Base-by-base conservation (phyloP, 768 basidiomycete genomes). In the Suillus lakei region DNA sequence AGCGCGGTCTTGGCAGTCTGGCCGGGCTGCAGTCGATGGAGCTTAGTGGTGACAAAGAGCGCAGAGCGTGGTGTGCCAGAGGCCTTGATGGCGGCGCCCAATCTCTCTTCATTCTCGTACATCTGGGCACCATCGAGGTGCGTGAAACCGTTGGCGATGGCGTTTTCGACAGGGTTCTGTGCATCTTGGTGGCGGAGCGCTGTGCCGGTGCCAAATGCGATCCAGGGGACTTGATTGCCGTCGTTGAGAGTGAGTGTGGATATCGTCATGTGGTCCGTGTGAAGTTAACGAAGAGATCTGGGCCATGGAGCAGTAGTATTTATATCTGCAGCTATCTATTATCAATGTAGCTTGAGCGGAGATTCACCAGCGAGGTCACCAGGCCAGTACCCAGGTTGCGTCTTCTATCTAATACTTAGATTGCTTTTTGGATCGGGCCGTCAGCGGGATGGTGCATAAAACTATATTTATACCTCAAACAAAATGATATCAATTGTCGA, bases 41-140 rank as follows among this genome's bases (percentile, higher is more conserved):
- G 90, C 72, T 91, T 90, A 21, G 86, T 85, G 1, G 87, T 87
- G 43, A 88, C 73, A 64, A 76, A 88, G 7, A 88, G 60, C 1
- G 74, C 72, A 1, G 70, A 70, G 63, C 82, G 78, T 4, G 78
- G 67, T 23, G 74, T 73, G 23, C 78, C 78, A 7, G 78, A 75
- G 0, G 70, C 26, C 15, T 64, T 61, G 51, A 79, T 60, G 23
- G 70, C 80, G 0, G 67, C 73, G 6, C 80, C 81, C 51, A 81
- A 72, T 1, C 74, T 71, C 21, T 78, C 74, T 65, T 82, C 82
- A 64, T 51, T 51, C 26, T 51, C 28, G 8, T 51, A 51, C 50
- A 51, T 51, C 26, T 51, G 50, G 16, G 50, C 50, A 28, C 50
- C 50, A 9, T 51, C 50, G 4, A 51, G 8, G 16, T 51, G 50